phyloP scores from a whole-genome alignment of 176 grass and related monocot species.

The Aegilops bicornis region DNA sequence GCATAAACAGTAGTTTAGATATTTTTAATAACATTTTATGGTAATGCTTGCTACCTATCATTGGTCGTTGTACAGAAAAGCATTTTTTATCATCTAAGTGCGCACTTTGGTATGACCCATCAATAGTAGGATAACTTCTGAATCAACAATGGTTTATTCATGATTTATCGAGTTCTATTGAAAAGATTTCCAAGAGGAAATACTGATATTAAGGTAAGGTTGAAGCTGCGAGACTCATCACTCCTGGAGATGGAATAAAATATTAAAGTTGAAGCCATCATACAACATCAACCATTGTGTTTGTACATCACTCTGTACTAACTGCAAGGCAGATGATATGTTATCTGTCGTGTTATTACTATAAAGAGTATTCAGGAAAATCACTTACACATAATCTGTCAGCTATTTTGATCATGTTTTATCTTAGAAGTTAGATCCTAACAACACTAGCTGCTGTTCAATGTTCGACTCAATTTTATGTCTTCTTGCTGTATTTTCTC shows the following conservation, averaged over 20 bases:
- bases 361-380: not conserved
- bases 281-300: not conserved
- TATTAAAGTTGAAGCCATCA: not conserved
- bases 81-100: constrained; percentile 3
- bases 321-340: not conserved
- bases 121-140: not conserved
- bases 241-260: not conserved
- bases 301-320: not conserved
- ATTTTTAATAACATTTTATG: not conserved
- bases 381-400: not conserved
- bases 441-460: not conserved
- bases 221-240: not conserved
- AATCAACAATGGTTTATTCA: not conserved
- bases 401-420: not conserved
- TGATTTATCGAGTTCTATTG: not conserved
- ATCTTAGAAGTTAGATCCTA: not conserved
- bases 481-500: constrained; percentile 9
- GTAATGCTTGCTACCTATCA: not conserved
- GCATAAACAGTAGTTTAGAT: not conserved
- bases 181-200: not conserved
- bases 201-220: not conserved
- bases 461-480: not conserved
- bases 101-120: not conserved
- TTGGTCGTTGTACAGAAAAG: not conserved
- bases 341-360: too few species aligned